Conservation (phyloP, 1,139 yeast species). For the Debaryomyces singareniensis region DNA sequence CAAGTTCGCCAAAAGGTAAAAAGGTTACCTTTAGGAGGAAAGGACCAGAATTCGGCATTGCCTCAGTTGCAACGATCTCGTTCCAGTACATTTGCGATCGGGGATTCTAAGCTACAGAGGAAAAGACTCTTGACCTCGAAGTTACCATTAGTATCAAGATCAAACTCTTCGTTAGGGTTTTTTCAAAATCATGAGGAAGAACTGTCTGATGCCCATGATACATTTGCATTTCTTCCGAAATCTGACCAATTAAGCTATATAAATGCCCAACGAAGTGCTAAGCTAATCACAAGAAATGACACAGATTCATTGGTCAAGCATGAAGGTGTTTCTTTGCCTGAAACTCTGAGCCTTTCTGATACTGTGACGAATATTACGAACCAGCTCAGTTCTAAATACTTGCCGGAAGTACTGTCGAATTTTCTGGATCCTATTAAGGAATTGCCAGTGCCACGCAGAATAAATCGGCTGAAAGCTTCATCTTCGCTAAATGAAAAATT, state of each 20-base stretch:
- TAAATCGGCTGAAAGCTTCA: slow-evolving; percentile 9
- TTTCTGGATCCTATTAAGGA: slow-evolving; percentile 35
- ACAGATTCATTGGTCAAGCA: slow-evolving; percentile 19
- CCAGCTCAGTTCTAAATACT: slow-evolving; percentile 17
- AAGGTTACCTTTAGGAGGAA: slow-evolving; percentile 47
- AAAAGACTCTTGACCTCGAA: slow-evolving; percentile 12
- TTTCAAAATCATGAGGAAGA: slow-evolving; percentile 9
- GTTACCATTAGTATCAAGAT: slow-evolving; percentile 24
- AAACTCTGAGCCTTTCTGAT: slow-evolving; percentile 1
- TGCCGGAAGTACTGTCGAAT: slow-evolving; percentile 20
- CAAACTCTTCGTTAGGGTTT: slow-evolving; percentile 38
- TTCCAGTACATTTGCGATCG: slow-evolving; percentile 15
- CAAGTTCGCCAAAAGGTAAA: slow-evolving; percentile 3
- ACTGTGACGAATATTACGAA: slow-evolving; percentile 17
- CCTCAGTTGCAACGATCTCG: slow-evolving; percentile 30
- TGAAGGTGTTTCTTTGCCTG: slow-evolving; percentile 2
- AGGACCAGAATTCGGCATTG: slow-evolving; percentile 32
- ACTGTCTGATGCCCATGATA: slow-evolving; percentile 1
- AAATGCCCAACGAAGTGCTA: slow-evolving; percentile 10
- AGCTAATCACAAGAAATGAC: slow-evolving; percentile 12
- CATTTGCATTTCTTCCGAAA: not conserved
- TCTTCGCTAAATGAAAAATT: slow-evolving; percentile 6
- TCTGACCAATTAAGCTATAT: not conserved
- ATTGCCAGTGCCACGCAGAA: slow-evolving; percentile 7
- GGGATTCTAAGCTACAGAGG: slow-evolving; percentile 5